A percentile compares a stretch with the other conserved stretches of the same genome.
phyloP scores from a whole-genome alignment of 306 rosid species.

The Glycyrrhiza uralensis region DNA sequence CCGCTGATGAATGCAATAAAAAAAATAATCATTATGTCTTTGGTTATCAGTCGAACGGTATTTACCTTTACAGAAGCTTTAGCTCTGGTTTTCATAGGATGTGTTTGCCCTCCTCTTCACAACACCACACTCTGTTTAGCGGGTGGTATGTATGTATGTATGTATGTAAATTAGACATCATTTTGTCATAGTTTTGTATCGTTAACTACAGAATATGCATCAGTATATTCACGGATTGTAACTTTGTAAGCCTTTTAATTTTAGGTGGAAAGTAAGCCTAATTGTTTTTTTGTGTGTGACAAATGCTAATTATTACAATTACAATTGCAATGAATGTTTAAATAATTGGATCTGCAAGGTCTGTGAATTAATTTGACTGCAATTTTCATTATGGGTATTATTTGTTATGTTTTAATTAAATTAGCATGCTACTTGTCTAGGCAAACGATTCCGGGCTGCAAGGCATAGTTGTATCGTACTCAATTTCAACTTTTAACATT shows the following conservation, averaged over 20 bases:
- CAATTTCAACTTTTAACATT: too few species aligned
- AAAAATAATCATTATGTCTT: constrained; percentile 5
- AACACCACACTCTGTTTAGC: not conserved
- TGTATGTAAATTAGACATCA: not conserved
- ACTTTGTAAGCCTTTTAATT: not conserved
- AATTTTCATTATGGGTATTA: too few species aligned
- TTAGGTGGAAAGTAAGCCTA: not conserved
- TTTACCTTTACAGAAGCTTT: not conserved
- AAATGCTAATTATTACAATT: too few species aligned
- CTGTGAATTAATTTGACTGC: too few species aligned
- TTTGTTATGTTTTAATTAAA: too few species aligned
- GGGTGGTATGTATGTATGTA: constrained; percentile 21
- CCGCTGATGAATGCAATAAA: constrained; percentile 27
- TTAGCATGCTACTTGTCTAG: too few species aligned
- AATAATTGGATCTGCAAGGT: too few species aligned
- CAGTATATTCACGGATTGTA: too few species aligned
- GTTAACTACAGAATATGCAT: not conserved
- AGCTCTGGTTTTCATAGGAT: constrained; percentile 5
- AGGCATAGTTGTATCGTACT: too few species aligned
- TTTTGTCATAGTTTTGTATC: not conserved
- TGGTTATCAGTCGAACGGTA: not conserved
- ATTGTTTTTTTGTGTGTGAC: too few species aligned
- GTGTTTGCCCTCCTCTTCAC: not conserved
- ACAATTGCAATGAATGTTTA: too few species aligned
- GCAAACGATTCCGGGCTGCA: too few species aligned